A percentile compares a stretch with the other conserved stretches of the same genome.
phyloP scores from a whole-genome alignment of 257 asterid species.

The Dorcoceras hygrometricum region DNA sequence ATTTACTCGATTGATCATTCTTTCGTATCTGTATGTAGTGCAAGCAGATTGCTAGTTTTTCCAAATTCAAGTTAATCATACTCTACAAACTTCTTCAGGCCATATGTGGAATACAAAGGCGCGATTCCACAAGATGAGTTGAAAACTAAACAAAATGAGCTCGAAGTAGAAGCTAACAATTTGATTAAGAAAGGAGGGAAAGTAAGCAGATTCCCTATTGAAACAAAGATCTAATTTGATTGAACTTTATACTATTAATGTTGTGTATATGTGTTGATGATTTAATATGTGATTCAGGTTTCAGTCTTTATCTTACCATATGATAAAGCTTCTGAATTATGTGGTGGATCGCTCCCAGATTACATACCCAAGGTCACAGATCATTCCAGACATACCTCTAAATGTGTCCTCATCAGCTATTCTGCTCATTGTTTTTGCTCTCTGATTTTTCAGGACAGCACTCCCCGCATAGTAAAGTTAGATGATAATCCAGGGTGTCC shows the following conservation, averaged over 20 bases:
- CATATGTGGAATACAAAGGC: constrained; percentile 82
- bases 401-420: neutral
- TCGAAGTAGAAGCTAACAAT: constrained; percentile 60
- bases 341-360: constrained; percentile 84
- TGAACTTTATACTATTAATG: neutral
- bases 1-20: neutral
- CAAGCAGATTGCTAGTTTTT: neutral
- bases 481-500: constrained; percentile 77
- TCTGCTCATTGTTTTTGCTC: neutral
- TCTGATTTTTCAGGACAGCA: constrained; percentile 55
- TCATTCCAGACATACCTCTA: neutral
- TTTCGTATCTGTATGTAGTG: neutral
- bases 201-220: constrained; percentile 35
- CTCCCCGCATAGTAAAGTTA: constrained; percentile 65
- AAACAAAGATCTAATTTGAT: neutral
- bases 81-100: constrained; percentile 39
- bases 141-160: constrained; percentile 51
- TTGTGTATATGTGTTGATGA: neutral
- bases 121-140: constrained; percentile 51
- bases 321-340: constrained; percentile 55
- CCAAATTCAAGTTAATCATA: neutral
- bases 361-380: constrained; percentile 65
- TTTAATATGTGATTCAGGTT: constrained; percentile 46
- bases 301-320: constrained; percentile 52
- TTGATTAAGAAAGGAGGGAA: constrained; percentile 69